phyloP scores from a whole-genome alignment of 148 eudicot genomes.

The Pharnaceum exiguum region DNA sequence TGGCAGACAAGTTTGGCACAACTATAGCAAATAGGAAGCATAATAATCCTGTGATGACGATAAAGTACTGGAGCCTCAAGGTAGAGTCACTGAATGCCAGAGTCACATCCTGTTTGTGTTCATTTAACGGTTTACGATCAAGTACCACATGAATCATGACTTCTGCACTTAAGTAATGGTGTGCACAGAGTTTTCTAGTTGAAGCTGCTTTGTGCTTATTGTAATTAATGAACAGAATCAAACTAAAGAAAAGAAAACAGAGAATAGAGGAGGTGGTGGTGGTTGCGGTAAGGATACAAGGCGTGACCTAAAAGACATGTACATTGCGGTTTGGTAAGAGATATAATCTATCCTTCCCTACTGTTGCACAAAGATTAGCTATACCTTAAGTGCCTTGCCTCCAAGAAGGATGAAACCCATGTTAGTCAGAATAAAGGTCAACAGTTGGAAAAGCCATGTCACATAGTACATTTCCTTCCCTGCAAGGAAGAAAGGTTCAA shows the following conservation, averaged over 20 bases:
- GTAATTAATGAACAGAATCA: no score
- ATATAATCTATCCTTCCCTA: neutral
- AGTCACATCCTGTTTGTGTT: conserved; percentile 40
- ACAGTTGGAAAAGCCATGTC: conserved; percentile 46
- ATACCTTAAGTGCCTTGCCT: conserved; percentile 61
- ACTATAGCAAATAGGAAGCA: conserved; percentile 39
- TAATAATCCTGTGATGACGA: conserved; percentile 49
- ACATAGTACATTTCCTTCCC: conserved; percentile 47
- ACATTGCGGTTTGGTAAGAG: no score
- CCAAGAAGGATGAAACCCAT: conserved; percentile 74
- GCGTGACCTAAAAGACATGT: conserved; percentile 8
- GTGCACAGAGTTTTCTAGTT: no score
- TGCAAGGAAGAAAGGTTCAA: conserved; percentile 15
- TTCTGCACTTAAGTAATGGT: no score
- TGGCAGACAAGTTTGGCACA: conserved; percentile 61
- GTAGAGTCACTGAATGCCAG: conserved; percentile 42
- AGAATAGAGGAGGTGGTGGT: no score
- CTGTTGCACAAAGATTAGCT: neutral
- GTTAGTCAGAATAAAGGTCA: conserved; percentile 37
- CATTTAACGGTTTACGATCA: neutral
- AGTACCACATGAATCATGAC: neutral
- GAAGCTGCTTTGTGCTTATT: no score
- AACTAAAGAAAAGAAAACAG: no score
- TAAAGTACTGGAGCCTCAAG: conserved; percentile 55
- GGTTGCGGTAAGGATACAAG: no score